phyloP scores from a whole-genome alignment of 768 basidiomycete species.

The Agaricus subrufescens region DNA sequence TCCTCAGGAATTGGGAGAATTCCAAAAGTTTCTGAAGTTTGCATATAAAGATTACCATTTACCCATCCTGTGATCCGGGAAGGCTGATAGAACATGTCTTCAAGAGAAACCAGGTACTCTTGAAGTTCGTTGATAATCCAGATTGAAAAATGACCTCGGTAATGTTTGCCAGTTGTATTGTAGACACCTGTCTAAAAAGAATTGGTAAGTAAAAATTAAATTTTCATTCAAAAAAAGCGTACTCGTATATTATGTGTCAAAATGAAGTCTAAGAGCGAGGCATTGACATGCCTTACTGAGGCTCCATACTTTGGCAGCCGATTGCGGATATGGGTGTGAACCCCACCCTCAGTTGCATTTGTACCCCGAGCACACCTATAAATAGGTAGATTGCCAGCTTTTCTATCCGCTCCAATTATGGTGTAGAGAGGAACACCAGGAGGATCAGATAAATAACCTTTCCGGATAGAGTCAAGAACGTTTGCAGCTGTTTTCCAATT shows the following conservation, averaged over 20 bases:
- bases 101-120: conserved; percentile 5
- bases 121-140: conserved; percentile 20
- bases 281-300: conserved; percentile 18
- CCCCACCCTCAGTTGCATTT: conserved; percentile 29
- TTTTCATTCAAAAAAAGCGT: conserved; percentile 15
- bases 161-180: conserved; percentile 19
- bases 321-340: conserved; percentile 25
- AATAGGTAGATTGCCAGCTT: conserved; percentile 17
- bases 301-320: conserved; percentile 17
- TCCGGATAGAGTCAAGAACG: conserved; percentile 21
- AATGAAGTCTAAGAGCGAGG: conserved; percentile 19
- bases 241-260: conserved; percentile 23
- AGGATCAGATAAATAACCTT: conserved; percentile 26
- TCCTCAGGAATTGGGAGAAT: too few relatives aligned
- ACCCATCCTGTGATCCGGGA: conserved; percentile 12
- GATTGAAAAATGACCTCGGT: conserved; percentile 18
- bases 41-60: conserved; percentile 16
- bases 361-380: conserved; percentile 26
- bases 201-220: background rate
- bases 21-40: conserved; percentile 11
- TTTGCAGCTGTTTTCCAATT: conserved; percentile 26
- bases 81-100: conserved; percentile 7
- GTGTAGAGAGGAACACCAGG: conserved; percentile 22
- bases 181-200: conserved; percentile 19
- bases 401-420: conserved; percentile 13